phyloP scores from a whole-genome alignment of 139 green algal genomes.

The Pedinophyceae sp. region DNA sequence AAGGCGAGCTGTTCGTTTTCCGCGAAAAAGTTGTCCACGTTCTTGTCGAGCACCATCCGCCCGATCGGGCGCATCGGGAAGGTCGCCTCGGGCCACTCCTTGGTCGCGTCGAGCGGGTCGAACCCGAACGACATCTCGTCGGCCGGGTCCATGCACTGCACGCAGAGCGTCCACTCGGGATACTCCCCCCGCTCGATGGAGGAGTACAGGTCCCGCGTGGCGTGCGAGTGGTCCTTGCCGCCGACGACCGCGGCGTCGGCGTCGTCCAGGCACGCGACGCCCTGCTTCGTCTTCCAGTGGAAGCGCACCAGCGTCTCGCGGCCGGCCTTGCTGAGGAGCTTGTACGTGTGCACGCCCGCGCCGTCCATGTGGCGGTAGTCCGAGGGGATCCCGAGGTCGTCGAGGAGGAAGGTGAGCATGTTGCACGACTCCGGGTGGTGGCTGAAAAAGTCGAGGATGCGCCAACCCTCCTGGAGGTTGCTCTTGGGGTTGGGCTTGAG shows the following conservation, averaged over 20 bases:
- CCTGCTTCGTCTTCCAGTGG: slow-evolving; percentile 83
- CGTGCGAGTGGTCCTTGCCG: slow-evolving; percentile 84
- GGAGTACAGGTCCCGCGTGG: slow-evolving; percentile 90
- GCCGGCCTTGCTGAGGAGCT: slow-evolving; percentile 63
- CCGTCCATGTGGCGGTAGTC: slow-evolving; percentile 84
- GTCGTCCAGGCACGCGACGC: slow-evolving; percentile 69
- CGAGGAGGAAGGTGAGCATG: slow-evolving; percentile 87
- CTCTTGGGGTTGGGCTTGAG: slow-evolving; percentile 94
- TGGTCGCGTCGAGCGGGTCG: slow-evolving; percentile 71
- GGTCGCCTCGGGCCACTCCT: slow-evolving; percentile 62
- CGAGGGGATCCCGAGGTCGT: slow-evolving; percentile 75
- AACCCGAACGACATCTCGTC: slow-evolving; percentile 70
- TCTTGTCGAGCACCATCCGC: slow-evolving; percentile 68
- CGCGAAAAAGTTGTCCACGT: slow-evolving; percentile 78
- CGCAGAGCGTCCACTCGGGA: slow-evolving; percentile 81
- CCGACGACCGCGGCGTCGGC: slow-evolving; percentile 78
- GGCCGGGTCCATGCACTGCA: slow-evolving; percentile 79
- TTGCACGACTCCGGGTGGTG: slow-evolving; percentile 78
- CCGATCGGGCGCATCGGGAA: slow-evolving; percentile 61
- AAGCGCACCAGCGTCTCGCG: slow-evolving; percentile 86
- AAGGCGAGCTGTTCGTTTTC: slow-evolving; percentile 78
- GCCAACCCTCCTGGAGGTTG: slow-evolving; percentile 88
- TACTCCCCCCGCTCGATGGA: slow-evolving; percentile 77
- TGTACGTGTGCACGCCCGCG: slow-evolving; percentile 94
- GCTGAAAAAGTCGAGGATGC: slow-evolving; percentile 93